These are phyloP conservation scores for Pseudisothecium myosuroides DNA, from an alignment of 225 moss, liverwort and hornwort genomes.

Conservation along the genomic window DNA sequence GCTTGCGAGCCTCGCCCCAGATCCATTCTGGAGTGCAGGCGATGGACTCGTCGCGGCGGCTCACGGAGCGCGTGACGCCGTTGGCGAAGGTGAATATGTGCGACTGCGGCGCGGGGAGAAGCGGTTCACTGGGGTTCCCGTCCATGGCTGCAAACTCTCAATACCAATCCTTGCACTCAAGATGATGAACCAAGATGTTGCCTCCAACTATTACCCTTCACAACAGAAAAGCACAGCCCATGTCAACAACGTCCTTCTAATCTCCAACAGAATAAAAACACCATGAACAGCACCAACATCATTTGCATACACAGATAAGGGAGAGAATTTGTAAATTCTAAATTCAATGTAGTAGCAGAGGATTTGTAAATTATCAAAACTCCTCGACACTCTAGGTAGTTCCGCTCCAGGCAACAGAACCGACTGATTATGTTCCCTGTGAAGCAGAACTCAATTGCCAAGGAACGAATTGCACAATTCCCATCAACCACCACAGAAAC, in stretches of 20 bases:
- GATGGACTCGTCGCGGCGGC: slow-evolving; percentile 10
- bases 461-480: background rate
- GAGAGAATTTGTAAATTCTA: too few relatives aligned
- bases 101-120: background rate
- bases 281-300: background rate
- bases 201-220: background rate
- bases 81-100: slow-evolving; percentile 8
- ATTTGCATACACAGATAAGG: background rate
- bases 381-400: background rate
- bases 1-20: slow-evolving; percentile 25
- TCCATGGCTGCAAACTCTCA: background rate
- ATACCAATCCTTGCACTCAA: background rate
- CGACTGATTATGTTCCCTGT: background rate
- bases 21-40: slow-evolving; percentile 35
- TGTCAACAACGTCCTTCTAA: background rate
- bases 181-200: background rate
- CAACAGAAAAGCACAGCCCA: background rate
- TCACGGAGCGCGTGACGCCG: slow-evolving; percentile 18
- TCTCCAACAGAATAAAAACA: background rate
- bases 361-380: background rate
- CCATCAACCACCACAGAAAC: background rate
- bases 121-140: background rate
- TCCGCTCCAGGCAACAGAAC: background rate
- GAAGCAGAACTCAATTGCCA: background rate
- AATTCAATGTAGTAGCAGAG: background rate